These are phyloP conservation scores for Calonectria ilicicola DNA, from an alignment of 2,329 filamentous ascomycete species.

Conservation along the genomic window DNA sequence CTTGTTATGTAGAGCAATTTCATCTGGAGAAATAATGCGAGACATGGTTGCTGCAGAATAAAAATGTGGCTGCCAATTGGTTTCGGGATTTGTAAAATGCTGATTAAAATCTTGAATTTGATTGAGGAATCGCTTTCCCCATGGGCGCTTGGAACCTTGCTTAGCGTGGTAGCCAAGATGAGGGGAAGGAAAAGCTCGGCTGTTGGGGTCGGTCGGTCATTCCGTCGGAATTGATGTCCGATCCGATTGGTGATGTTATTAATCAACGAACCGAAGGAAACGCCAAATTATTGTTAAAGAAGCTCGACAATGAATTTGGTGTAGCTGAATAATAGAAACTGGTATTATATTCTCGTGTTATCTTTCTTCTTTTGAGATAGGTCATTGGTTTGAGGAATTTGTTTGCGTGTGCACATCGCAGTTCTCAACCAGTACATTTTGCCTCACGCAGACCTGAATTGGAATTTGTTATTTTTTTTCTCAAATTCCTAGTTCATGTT, in stretches of 20 bases:
- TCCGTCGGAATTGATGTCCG: not conserved
- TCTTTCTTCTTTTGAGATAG: no score
- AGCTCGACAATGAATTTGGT: not conserved
- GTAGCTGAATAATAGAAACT: no score
- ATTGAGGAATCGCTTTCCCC: not conserved
- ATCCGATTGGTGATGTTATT: not conserved
- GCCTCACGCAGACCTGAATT: no score
- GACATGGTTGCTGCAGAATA: conserved; percentile 16
- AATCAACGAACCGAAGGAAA: not conserved
- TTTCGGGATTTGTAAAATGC: not conserved
- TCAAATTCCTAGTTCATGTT: no score
- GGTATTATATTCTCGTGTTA: no score
- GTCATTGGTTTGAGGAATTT: no score
- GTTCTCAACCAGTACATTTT: no score
- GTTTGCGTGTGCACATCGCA: no score
- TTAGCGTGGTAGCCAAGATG: not conserved
- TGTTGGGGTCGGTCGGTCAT: not conserved
- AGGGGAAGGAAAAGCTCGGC: conserved; percentile 6
- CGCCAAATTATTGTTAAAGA: not conserved
- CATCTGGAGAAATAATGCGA: conserved; percentile 50
- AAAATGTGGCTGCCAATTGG: not conserved
- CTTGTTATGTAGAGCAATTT: conserved; percentile 60
- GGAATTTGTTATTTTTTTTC: no score
- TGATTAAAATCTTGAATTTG: not conserved
- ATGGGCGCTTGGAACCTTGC: not conserved